Evolutionary conservation across 345 rosid genomes (phyloP).

Genomic region (Chamaenerion angustifolium): DNA sequence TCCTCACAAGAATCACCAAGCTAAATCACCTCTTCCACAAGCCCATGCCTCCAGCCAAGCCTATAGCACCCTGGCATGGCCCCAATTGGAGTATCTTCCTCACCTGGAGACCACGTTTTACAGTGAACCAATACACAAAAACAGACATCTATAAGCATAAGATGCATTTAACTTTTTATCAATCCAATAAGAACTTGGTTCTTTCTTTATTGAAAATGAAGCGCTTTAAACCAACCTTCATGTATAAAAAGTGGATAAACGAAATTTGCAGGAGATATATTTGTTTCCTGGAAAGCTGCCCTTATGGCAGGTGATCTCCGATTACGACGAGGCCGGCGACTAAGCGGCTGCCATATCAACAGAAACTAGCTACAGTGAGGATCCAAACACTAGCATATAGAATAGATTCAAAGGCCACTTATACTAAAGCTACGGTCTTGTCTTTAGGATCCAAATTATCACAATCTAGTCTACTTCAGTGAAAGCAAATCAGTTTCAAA

Average conservation of each 20-base stretch:
- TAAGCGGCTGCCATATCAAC: constrained; percentile 38
- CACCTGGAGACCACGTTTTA: constrained; percentile 30
- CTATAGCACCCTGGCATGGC: constrained; percentile 99
- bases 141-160: neutral
- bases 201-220: neutral
- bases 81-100: constrained; percentile 93
- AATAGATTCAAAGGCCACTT: no score
- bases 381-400: neutral
- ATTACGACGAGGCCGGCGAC: constrained; percentile 75
- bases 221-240: constrained; percentile 46
- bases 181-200: constrained; percentile 5
- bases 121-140: constrained; percentile 3
- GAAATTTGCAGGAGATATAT: constrained; percentile 69
- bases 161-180: neutral
- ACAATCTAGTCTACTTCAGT: no score
- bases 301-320: constrained; percentile 52
- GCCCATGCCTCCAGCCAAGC: constrained; percentile 97
- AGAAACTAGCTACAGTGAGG: neutral
- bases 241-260: constrained; percentile 90
- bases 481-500: neutral
- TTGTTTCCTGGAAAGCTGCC: constrained; percentile 81
- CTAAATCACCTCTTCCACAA: constrained; percentile 56
- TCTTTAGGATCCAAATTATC: no score
- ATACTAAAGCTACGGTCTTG: no score
- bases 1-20: neutral